Base-by-base conservation (phyloP, 371 early-diverging fungal genomes). In the Syncephalastrum sp. region DNA sequence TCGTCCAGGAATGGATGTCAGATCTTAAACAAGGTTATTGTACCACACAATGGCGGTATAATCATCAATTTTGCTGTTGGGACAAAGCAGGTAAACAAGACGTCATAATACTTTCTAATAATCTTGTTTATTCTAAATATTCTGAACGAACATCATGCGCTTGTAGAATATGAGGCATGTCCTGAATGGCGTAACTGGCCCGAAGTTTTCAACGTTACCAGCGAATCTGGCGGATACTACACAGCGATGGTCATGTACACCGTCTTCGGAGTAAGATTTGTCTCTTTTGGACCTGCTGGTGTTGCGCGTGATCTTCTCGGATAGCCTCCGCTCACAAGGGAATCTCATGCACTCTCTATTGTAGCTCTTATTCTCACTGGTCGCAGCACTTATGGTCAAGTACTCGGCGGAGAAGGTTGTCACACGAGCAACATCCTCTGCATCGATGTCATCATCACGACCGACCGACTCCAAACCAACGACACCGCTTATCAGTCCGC, bases 1-100 rank as follows among this genome's bases (percentile, higher is more conserved):
- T 95, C 33, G 79, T 83, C 23, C 83, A 91, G 16, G 89, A 88
- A 66, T 86, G 87, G 82, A 77, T 97, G 56, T 83, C 86, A 15
- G 91, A 90, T 67, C 70, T 91, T 53, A 90, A 91, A 59, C 70
- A 82, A 33, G 98, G 98, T 1, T 94, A 91, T 59, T 97, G 98
- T 65, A 70, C 72, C 3, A 88, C 85, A 0, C 88, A 85, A n/a
- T 94, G 91, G 79, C 86, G 90, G 54, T 74, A 92, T 53, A 94
- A 90, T 78, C 81, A 85, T 41, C 81, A 89, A 58, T 96, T 95
- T 69, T 97, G 98, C 72, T 97, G 98, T 69, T 93, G 91, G 94
- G 87, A 71, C 23, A 64, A 68, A 42, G 67, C 75, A 68, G 83
- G 86, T 86, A 74, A 19, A 24, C 24, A 58, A 55, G 14, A 60